phyloP scores from a whole-genome alignment of 2,329 filamentous ascomycete species.

The Fusarium ramigenum region DNA sequence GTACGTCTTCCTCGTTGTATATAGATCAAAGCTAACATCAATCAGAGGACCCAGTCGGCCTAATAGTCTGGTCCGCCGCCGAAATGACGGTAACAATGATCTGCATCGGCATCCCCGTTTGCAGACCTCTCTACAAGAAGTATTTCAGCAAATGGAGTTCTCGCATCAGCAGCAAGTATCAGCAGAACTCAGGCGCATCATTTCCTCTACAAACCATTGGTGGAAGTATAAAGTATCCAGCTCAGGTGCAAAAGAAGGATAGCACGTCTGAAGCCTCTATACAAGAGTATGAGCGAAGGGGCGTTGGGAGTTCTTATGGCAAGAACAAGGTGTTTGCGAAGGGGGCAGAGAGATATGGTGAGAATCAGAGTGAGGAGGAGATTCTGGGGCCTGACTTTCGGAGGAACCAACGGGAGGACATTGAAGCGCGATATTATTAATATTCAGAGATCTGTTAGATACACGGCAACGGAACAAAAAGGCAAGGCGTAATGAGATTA shows the following conservation, averaged over 20 bases:
- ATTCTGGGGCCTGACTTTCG: slow-evolving; percentile 33
- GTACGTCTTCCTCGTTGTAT: background rate
- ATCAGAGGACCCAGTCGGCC: slow-evolving; percentile 47
- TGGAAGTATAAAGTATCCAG: slow-evolving; percentile 10
- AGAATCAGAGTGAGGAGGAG: slow-evolving; percentile 36
- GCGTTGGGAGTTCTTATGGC: background rate
- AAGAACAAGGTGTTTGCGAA: slow-evolving; percentile 13
- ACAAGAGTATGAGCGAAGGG: slow-evolving; percentile 15
- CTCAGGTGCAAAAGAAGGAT: background rate
- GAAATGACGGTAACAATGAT: slow-evolving; percentile 53
- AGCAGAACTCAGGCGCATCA: slow-evolving; percentile 20
- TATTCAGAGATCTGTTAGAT: rapidly evolving
- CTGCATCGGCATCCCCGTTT: slow-evolving; percentile 52
- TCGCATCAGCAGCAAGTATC: slow-evolving; percentile 36
- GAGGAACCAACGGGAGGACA: slow-evolving; percentile 5
- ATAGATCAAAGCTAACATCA: background rate
- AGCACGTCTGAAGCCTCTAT: background rate
- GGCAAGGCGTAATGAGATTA: background rate
- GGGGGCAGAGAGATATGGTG: background rate
- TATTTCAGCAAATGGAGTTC: slow-evolving; percentile 34
- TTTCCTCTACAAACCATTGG: slow-evolving; percentile 31
- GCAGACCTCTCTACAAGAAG: slow-evolving; percentile 49
- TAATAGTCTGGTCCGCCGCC: slow-evolving; percentile 52
- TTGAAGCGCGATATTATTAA: background rate
- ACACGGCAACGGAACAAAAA: too few species aligned